phyloP scores from a whole-genome alignment of 2,329 filamentous ascomycete genomes.

The Xylariaceae sp. region DNA sequence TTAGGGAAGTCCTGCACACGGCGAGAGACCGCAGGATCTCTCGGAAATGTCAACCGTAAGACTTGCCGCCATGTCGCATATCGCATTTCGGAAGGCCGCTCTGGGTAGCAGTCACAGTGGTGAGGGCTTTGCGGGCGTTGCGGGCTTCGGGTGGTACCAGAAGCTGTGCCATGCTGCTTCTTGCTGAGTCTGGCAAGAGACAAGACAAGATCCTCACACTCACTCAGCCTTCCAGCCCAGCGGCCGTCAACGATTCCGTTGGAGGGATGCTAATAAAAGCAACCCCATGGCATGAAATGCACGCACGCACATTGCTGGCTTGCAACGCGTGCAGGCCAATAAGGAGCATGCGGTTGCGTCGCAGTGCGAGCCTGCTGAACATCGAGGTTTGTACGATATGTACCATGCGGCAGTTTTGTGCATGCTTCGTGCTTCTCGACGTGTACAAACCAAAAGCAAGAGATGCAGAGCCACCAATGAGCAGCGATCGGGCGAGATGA shows the following conservation, averaged over 20 bases:
- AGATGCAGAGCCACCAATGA: constrained; percentile 1
- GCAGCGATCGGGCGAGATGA: neutral
- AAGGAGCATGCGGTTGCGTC: neutral
- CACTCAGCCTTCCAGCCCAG: constrained; percentile 2
- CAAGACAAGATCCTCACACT: neutral
- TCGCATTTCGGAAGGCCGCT: constrained; percentile 1
- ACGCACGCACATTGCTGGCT: neutral
- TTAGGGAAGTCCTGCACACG: neutral
- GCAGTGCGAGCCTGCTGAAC: constrained; percentile 1
- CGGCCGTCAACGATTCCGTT: constrained; percentile 1
- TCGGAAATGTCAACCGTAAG: constrained; percentile 9
- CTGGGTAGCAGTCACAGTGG: neutral
- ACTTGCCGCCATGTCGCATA: constrained; percentile 3
- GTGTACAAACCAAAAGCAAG: constrained; percentile 11
- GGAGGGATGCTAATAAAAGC: constrained; percentile 14
- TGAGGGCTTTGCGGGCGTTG: neutral
- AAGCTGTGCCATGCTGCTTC: constrained; percentile 9
- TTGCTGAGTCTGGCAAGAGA: neutral
- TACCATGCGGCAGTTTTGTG: neutral
- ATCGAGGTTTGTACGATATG: neutral
- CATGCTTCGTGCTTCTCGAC: neutral
- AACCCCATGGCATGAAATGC: constrained; percentile 4
- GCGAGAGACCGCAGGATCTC: constrained; percentile 3
- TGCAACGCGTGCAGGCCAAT: neutral
- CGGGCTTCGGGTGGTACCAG: neutral